Conservation (phyloP, 768 basidiomycete genomes). For the Lentinula aciculospora region DNA sequence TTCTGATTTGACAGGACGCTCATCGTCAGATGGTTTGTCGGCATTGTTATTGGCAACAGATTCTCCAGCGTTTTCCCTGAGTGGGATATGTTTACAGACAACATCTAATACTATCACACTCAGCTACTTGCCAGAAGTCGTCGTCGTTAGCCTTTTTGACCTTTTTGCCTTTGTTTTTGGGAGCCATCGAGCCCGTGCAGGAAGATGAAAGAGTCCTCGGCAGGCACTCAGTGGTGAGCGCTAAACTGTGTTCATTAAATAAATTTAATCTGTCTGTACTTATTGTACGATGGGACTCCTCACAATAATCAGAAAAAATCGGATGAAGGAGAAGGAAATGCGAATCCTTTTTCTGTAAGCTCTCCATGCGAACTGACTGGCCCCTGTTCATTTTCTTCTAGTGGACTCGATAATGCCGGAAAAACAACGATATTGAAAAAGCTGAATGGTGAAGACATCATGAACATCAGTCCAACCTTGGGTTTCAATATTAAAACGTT, state of each 20-base stretch:
- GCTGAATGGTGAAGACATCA: conserved; percentile 88
- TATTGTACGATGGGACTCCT: conserved; percentile 72
- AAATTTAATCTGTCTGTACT: neutral
- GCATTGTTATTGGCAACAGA: conserved; percentile 39
- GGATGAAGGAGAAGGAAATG: conserved; percentile 96
- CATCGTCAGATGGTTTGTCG: conserved; percentile 34
- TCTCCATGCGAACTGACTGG: neutral
- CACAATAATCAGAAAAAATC: conserved; percentile 94
- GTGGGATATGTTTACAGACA: neutral
- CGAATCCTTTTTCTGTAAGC: conserved; percentile 86
- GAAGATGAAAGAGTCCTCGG: neutral
- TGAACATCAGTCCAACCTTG: conserved; percentile 83
- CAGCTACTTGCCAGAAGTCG: conserved; percentile 62
- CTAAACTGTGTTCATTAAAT: no score
- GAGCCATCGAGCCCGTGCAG: conserved; percentile 32
- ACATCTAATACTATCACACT: neutral
- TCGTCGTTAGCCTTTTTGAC: conserved; percentile 79
- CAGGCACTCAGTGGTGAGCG: no score
- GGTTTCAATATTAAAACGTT: conserved; percentile 99
- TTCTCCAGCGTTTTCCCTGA: conserved; percentile 64
- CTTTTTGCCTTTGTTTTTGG: conserved; percentile 81
- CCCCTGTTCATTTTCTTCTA: conserved; percentile 23
- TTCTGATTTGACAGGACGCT: conserved; percentile 22
- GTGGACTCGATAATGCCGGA: conserved; percentile 96
- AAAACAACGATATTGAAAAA: conserved; percentile 98